These are phyloP conservation scores for Fagopyrum homotropicum DNA, from an alignment of 148 eudicot genomes.

Conservation along the genomic window DNA sequence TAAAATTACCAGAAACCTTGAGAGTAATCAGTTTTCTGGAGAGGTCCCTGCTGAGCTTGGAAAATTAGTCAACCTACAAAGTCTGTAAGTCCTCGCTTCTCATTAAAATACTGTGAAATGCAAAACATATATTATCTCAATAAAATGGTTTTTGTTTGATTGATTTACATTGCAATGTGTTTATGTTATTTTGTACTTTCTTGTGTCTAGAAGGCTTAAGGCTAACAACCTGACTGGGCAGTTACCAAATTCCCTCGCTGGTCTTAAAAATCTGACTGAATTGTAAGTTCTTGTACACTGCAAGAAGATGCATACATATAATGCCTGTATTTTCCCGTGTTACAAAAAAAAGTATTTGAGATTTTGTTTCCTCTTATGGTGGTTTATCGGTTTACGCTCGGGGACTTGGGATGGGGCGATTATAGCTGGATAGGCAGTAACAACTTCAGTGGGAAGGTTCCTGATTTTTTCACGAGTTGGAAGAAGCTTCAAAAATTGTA, in stretches of 20 bases:
- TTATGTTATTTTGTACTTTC: no score
- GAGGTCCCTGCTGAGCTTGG: conserved; percentile 35
- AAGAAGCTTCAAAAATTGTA: conserved; percentile 47
- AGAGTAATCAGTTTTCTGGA: conserved; percentile 32
- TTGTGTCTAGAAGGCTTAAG: conserved; percentile 30
- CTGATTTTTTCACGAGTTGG: conserved; percentile 56
- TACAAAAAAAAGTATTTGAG: no score
- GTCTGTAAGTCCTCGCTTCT: conserved; percentile 17
- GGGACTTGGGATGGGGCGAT: no score
- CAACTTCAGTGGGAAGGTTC: conserved; percentile 51
- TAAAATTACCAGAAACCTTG: conserved; percentile 21
- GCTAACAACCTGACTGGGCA: conserved; percentile 44
- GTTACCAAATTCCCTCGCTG: conserved; percentile 33
- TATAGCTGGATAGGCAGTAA: conserved; percentile 62
- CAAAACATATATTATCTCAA: no score
- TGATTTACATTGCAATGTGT: background rate
- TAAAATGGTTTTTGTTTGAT: background rate
- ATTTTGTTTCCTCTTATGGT: no score
- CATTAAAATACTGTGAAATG: no score
- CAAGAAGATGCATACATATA: no score
- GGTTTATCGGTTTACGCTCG: no score
- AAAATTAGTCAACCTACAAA: conserved; percentile 18
- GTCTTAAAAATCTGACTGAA: conserved; percentile 31
- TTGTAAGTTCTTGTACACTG: conserved; percentile 22
- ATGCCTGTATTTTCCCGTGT: no score